Base-by-base conservation (phyloP, 2,329 filamentous ascomycete species). In the Pyrenophora tritici-repentis region DNA sequence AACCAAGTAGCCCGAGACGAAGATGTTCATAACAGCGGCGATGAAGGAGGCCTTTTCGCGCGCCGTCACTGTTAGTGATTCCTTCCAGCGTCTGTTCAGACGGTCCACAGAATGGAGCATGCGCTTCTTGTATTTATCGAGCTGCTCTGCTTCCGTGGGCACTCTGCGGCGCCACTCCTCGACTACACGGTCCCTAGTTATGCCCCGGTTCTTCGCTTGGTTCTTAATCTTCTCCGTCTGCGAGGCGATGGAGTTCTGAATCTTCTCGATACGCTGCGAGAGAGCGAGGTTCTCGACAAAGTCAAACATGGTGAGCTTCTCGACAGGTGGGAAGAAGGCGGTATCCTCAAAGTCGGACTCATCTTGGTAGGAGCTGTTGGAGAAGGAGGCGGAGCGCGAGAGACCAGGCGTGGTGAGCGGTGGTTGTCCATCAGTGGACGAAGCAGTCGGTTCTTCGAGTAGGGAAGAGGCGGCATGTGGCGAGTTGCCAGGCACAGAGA, bases 41-140 rank as follows among this genome's bases (percentile, higher is more conserved):
- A 99, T 97, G 75, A 99, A 99, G 5, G 93, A 92, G 41, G 95
- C 79, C 81, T 99, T 99, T 77, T 99, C 94, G 51, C 92, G 86
- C 42, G 90, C 75, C 1, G 91, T 97, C 63, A 99, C 91, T 7
- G 86, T 87, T 66, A 91, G 91, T 14, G 89, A 90, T 68, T 96
- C 89, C 69, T 90, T 94, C 92, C 93, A 99, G 67, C 86, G 86
- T 60, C 82, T 84, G 54, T 87, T 88, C 29, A 97, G 81, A 61
- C 90, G 89, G 65, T 97, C 92, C n/a, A 97, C 91, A 42, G 88
- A 91, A 42, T 83, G 82, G 60, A 87, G 88, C 91, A 97, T 94
- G 52, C 89, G 89, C 73, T 86, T 88, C 62, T 88, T 84, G 74
- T 97, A 97, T 65, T 90, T 90, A 37, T 95, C 91, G 49, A 97